phyloP scores from a whole-genome alignment of 768 basidiomycete species.

The Steccherinum ochraceum region DNA sequence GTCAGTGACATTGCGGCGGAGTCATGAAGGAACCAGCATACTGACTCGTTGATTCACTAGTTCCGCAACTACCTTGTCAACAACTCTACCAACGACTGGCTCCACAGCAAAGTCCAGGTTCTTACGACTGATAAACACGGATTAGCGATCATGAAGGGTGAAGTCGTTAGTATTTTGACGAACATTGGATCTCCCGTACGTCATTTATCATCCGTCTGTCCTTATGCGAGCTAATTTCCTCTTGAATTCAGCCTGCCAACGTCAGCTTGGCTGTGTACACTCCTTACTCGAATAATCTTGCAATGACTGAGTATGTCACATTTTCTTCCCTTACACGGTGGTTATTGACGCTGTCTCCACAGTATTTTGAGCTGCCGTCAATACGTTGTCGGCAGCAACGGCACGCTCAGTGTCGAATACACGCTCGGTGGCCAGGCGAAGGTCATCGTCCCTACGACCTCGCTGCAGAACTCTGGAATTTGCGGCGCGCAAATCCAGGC shows the following conservation, averaged over 20 bases:
- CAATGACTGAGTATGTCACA: slow-evolving; percentile 48
- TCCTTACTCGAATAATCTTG: slow-evolving; percentile 39
- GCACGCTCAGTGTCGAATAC: slow-evolving; percentile 58
- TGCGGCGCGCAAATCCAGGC: slow-evolving; percentile 22
- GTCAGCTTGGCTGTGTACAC: slow-evolving; percentile 53
- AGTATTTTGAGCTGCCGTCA: slow-evolving; percentile 59
- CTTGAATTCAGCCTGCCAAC: slow-evolving; percentile 44
- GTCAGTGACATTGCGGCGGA: slow-evolving; percentile 31
- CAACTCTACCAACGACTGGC: slow-evolving; percentile 37
- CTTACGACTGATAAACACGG: slow-evolving; percentile 43
- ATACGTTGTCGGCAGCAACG: slow-evolving; percentile 62
- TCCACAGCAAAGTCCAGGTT: slow-evolving; percentile 43
- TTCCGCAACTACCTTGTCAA: slow-evolving; percentile 64
- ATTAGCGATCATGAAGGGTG: slow-evolving; percentile 61
- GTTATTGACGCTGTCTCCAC: slow-evolving; percentile 6
- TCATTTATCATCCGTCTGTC: not conserved
- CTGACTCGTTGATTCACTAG: slow-evolving; percentile 22
- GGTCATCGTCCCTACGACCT: slow-evolving; percentile 41
- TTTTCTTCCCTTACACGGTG: not conserved
- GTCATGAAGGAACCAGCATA: no score
- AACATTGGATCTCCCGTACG: slow-evolving; percentile 71
- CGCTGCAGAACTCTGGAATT: slow-evolving; percentile 30
- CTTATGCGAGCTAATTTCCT: not conserved
- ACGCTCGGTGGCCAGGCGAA: slow-evolving; percentile 54
- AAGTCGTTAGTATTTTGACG: slow-evolving; percentile 55